Evolutionary conservation across 306 rosid species (phyloP).

Genomic region (Parietaria judaica): DNA sequence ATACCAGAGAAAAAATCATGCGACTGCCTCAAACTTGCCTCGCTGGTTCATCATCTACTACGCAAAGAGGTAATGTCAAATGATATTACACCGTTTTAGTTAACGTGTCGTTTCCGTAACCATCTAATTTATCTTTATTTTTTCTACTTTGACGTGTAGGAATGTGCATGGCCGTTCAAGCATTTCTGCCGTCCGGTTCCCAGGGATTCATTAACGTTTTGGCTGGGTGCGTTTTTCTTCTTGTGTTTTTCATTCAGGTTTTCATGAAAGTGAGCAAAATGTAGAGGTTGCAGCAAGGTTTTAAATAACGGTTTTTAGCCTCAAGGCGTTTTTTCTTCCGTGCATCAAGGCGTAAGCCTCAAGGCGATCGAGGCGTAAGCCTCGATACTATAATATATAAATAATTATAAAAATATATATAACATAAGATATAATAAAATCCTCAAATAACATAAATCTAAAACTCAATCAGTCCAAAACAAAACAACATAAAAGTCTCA

Average conservation of each 20-base stretch:
- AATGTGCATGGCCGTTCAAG: constrained; percentile 95
- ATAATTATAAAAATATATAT: no score
- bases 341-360: no score
- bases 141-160: constrained; percentile 31
- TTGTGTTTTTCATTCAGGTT: neutral
- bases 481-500: no score
- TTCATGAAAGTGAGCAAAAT: no score
- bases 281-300: no score
- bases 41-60: constrained; percentile 36
- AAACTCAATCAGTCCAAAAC: no score
- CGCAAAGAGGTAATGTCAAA: constrained; percentile 43
- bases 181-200: constrained; percentile 58
- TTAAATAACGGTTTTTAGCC: no score
- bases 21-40: constrained; percentile 40
- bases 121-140: neutral
- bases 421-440: no score
- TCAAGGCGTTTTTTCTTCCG: no score
- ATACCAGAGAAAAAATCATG: constrained; percentile 50
- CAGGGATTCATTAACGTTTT: constrained; percentile 68
- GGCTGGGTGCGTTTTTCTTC: constrained; percentile 52
- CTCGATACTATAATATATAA: no score
- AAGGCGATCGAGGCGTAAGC: no score
- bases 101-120: constrained; percentile 10
- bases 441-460: no score
- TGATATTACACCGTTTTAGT: constrained; percentile 9